Base-by-base conservation (phyloP, 1,284 basidiomycete genomes). In the Rhodotorula sp. region DNA sequence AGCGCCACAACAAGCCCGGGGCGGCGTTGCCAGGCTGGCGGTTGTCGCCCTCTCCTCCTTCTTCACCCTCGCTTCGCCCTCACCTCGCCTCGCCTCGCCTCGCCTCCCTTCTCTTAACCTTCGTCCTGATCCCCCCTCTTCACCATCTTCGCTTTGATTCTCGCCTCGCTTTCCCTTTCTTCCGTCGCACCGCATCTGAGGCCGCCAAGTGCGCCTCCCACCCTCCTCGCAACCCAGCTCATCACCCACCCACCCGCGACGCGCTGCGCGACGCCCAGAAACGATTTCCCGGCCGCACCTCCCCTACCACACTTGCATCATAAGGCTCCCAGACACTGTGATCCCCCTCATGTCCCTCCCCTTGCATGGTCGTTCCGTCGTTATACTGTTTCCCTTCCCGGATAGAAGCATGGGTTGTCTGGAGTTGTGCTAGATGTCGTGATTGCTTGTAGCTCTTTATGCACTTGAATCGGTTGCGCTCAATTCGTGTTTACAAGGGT, bases 311-410 rank as follows among this genome's bases (percentile, higher is more conserved):
- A 15, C 17, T 22, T 12, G 27, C 54, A 48, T 48, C 63, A 56
- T 57, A 57, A 64, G 63, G 63, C 54, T 64, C 63, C 22, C 25
- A 48, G 63, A 64, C 63, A 64, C 63, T 64, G 63, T 56, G 63
- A 48, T 56, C 41, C 32, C 9, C 55, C 36, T 27, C 36, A 17
- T 39, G 15, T 12, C 58, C n/a, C 44, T 25, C 7, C 41, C 27
- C 25, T 13, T 46, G 39, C 51, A 3, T 21, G 32, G 55, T 46
- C 36, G 55, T 48, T 56, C 41, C 63, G 63, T 64, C 63, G 54
- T 64, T 64, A 54, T 34, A 36, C 53, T 17, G n/a, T 27, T 12
- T 48, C n/a, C 27, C 48, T 50, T 48, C 46, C 25, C 46, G 21
- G 13, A 1, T 51, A 51, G 50, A 51, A 13, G 50, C n/a, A 50